Evolutionary conservation across 805 yeast genomes (phyloP).

Genomic region (Wickerhamomyces kurtzmanii): DNA sequence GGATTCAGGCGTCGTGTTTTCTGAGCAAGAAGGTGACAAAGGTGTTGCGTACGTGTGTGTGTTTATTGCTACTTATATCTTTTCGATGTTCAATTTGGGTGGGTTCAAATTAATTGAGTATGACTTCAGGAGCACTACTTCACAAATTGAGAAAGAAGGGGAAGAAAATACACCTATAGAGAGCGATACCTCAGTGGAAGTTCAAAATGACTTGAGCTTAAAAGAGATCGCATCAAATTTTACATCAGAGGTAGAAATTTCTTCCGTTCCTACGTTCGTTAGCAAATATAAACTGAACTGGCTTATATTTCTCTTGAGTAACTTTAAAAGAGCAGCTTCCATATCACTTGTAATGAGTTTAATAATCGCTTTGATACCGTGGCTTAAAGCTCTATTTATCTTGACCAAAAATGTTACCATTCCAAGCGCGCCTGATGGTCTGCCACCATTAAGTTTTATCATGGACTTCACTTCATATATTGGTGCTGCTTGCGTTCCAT

Average conservation of each 20-base stretch:
- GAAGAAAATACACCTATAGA: too few species aligned
- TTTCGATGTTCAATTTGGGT: slow-evolving; percentile 69
- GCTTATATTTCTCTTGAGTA: slow-evolving; percentile 27
- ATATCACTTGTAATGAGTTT: slow-evolving; percentile 57
- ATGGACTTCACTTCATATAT: slow-evolving; percentile 76
- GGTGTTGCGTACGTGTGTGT: slow-evolving; percentile 81
- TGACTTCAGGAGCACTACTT: slow-evolving; percentile 40
- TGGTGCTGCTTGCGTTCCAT: slow-evolving; percentile 83
- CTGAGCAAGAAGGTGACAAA: slow-evolving; percentile 42
- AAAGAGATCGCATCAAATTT: not conserved
- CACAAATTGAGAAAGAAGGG: slow-evolving; percentile 4
- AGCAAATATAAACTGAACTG: not conserved
- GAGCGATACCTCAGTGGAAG: slow-evolving; percentile 2
- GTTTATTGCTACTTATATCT: slow-evolving; percentile 54
- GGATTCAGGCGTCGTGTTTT: slow-evolving; percentile 48
- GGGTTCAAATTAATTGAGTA: slow-evolving; percentile 57
- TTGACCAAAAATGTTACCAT: slow-evolving; percentile 36
- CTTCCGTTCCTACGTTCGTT: too few species aligned
- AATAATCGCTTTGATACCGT: slow-evolving; percentile 75
- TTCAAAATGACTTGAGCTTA: slow-evolving; percentile 1
- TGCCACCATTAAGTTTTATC: slow-evolving; percentile 76
- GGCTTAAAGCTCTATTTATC: slow-evolving; percentile 66
- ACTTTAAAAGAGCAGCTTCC: slow-evolving; percentile 64
- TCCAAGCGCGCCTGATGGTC: slow-evolving; percentile 72
- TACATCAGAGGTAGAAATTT: slow-evolving; percentile 1